Conservation (phyloP, 306 rosid species). For the Acmispon strigosus region DNA sequence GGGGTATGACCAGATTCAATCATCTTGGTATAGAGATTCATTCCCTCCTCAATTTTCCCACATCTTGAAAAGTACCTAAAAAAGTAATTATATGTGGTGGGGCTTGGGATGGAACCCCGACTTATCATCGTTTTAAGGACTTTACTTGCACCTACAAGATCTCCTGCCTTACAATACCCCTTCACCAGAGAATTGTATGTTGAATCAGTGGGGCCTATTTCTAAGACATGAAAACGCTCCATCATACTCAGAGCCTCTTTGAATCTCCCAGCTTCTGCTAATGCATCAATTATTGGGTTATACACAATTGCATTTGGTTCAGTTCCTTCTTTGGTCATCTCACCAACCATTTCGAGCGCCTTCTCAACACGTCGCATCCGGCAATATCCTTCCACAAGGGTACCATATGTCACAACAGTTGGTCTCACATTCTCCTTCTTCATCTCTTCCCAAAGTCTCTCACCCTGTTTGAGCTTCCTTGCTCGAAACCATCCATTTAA, state of each 20-base stretch:
- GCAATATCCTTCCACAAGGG: constrained; percentile 85
- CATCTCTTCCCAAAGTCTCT: constrained; percentile 79
- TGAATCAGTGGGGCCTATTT: constrained; percentile 75
- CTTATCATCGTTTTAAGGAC: constrained; percentile 79
- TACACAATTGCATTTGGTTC: constrained; percentile 70
- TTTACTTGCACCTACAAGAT: constrained; percentile 76
- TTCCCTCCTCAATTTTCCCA: constrained; percentile 78
- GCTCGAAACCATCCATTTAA: constrained; percentile 79
- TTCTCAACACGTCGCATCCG: constrained; percentile 65
- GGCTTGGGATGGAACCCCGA: constrained; percentile 58
- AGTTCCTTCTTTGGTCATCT: constrained; percentile 64
- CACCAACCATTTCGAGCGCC: constrained; percentile 65
- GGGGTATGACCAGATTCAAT: constrained; percentile 72
- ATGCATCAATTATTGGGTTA: constrained; percentile 78
- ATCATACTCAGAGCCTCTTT: constrained; percentile 78
- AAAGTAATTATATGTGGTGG: constrained; percentile 87
- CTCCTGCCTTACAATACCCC: constrained; percentile 82
- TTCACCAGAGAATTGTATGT: constrained; percentile 80
- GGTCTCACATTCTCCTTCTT: constrained; percentile 61
- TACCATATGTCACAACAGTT: constrained; percentile 86
- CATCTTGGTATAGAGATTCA: constrained; percentile 82
- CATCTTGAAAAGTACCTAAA: constrained; percentile 70
- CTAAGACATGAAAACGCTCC: constrained; percentile 66
- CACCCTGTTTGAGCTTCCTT: constrained; percentile 75
- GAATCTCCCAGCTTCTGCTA: constrained; percentile 76